A percentile compares a stretch with the other conserved stretches of the same genome.
phyloP scores from a whole-genome alignment of 176 grass and related monocot genomes.

The Oropetium thomaeum region DNA sequence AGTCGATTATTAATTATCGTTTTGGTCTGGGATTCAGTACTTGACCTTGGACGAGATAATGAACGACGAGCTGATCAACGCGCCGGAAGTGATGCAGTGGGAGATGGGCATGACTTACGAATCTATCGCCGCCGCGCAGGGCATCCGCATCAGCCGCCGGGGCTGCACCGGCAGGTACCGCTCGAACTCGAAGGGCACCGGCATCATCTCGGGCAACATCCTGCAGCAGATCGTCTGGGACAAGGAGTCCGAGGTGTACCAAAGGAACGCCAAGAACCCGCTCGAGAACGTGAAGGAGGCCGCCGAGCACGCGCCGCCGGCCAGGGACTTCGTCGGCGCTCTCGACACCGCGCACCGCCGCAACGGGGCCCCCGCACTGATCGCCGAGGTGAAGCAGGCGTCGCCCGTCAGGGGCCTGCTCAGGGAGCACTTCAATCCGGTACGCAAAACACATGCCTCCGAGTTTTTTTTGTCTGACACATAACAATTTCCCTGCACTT shows the following conservation, averaged over 20 bases:
- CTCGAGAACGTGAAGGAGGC: constrained; percentile 27
- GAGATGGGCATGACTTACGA: constrained; percentile 75
- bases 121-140: constrained; percentile 69
- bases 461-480: neutral
- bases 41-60: constrained; percentile 10
- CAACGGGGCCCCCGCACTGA: constrained; percentile 58
- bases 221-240: constrained; percentile 97
- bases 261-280: constrained; percentile 42
- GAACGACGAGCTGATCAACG: constrained; percentile 34
- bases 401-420: constrained; percentile 80
- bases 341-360: constrained; percentile 31
- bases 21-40: neutral
- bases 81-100: constrained; percentile 64
- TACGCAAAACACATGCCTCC: neutral
- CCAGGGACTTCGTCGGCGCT: constrained; percentile 67
- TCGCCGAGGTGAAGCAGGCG: constrained; percentile 94
- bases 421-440: constrained; percentile 81
- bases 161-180: constrained; percentile 30
- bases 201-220: constrained; percentile 43
- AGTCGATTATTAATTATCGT: too few species aligned
- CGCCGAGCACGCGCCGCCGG: constrained; percentile 39
- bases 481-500: neutral
- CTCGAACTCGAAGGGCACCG: constrained; percentile 41
- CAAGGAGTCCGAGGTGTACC: constrained; percentile 81
- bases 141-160: constrained; percentile 71